Evolutionary conservation across 2,329 filamentous ascomycete genomes (phyloP).

Genomic region (Phialocephala subalpina): DNA sequence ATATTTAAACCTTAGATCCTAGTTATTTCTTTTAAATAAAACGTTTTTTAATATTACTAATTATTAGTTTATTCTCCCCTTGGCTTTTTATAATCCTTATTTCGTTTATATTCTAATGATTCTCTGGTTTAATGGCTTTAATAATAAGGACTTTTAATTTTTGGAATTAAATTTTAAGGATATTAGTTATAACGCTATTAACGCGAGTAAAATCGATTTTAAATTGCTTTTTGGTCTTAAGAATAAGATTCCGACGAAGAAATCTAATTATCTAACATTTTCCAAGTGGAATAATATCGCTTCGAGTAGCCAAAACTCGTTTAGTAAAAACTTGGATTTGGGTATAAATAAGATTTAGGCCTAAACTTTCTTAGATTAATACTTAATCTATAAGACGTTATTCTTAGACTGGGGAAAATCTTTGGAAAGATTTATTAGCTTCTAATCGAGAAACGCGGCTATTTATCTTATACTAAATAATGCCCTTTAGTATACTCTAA

Average conservation of each 20-base stretch:
- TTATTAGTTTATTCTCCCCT: slow-evolving; percentile 15
- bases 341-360: slow-evolving; percentile 8
- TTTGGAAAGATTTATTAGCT: neutral
- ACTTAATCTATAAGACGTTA: too few relatives aligned
- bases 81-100: too few relatives aligned
- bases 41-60: slow-evolving; percentile 19
- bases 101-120: slow-evolving; percentile 17
- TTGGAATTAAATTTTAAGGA: slow-evolving; percentile 20
- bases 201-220: too few relatives aligned
- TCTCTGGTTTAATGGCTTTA: slow-evolving; percentile 1
- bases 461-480: slow-evolving; percentile 5
- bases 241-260: too few relatives aligned
- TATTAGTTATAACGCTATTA: slow-evolving; percentile 14
- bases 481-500: slow-evolving; percentile 7
- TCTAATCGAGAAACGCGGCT: slow-evolving; percentile 7
- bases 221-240: too few relatives aligned
- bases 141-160: slow-evolving; percentile 18
- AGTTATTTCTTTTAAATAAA: too few relatives aligned
- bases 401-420: too few relatives aligned
- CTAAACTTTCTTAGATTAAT: slow-evolving; percentile 16
- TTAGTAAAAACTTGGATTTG: neutral
- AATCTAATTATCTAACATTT: slow-evolving; percentile 16
- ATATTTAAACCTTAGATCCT: slow-evolving; percentile 19
- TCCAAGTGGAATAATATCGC: slow-evolving; percentile 6
- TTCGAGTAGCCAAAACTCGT: neutral